These are phyloP conservation scores for Thermochaetoides thermophila DNA, from an alignment of 495 filamentous ascomycete genomes.

Conservation along the genomic window DNA sequence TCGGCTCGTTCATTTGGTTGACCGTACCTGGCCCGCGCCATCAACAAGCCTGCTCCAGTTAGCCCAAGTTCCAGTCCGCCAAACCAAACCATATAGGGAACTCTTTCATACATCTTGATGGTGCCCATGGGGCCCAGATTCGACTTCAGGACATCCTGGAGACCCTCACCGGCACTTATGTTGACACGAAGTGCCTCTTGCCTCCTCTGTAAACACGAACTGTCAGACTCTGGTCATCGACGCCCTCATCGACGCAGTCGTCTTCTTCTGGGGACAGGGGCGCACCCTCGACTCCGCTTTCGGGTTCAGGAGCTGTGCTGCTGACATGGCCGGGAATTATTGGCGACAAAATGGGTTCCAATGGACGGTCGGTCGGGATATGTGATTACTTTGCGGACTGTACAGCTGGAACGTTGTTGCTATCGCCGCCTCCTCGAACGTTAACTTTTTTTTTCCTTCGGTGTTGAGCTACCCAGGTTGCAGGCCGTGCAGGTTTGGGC, in stretches of 20 bases:
- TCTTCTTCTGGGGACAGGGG: neutral
- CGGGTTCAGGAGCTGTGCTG: constrained; percentile 91
- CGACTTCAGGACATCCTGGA: constrained; percentile 91
- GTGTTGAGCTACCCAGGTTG: too few relatives aligned
- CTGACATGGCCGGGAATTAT: constrained; percentile 46
- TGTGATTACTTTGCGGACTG: too few relatives aligned
- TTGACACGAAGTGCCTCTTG: constrained; percentile 93
- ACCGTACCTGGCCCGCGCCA: constrained; percentile 74
- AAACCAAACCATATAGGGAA: constrained; percentile 1
- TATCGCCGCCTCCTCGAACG: too few relatives aligned
- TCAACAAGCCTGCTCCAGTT: constrained; percentile 63
- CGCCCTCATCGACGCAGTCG: constrained; percentile 3
- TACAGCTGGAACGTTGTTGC: too few relatives aligned
- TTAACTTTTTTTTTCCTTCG: too few relatives aligned
- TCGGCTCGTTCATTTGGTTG: neutral
- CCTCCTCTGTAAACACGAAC: constrained; percentile 53
- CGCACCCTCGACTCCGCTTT: constrained; percentile 92
- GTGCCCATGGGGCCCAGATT: constrained; percentile 90
- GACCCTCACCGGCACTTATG: constrained; percentile 87
- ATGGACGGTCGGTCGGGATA: too few relatives aligned
- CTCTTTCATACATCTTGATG: constrained; percentile 69
- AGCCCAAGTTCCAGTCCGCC: constrained; percentile 22
- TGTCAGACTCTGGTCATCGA: constrained; percentile 17
- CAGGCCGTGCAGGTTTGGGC: too few relatives aligned
- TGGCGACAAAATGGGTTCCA: constrained; percentile 2